Base-by-base conservation (phyloP, 345 rosid genomes). In the Laguncularia racemosa region DNA sequence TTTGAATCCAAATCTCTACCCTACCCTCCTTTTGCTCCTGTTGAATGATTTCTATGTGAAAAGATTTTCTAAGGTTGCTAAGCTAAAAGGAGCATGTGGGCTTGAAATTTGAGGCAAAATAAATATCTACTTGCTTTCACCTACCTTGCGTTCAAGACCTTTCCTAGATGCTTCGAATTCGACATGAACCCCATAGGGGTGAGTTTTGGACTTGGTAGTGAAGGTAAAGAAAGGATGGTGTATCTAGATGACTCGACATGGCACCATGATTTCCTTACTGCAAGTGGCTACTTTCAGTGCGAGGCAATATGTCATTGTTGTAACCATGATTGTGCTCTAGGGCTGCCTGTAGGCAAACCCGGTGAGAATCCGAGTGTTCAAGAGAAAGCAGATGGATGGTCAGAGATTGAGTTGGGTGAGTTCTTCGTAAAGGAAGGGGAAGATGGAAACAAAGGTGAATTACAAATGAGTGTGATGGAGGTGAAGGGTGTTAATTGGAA, bases 51-150 rank as follows among this genome's bases (percentile, higher is more conserved):
- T 9, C 60, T 47, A 10, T n/a, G 0, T 6, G 20, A 52, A 56
- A 55, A 74, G 78, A 53, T 74, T 70, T 57, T 33, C 48, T 20
- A 67, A 70, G 44, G 75, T 60, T n/a, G 78, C 72, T 0, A 48
- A 59, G 67, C 69, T 74, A 4, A 23, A 62, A 1, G 0, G 0
- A 2, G 75, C 70, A 12, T 66, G 67, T 11, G 63, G 70, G 75
- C 26, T 74, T 48, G 78, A 70, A 48, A 63, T 74, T 14, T 15
- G 52, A 13, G 75, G 79, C 53, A 74, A 50, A 38, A 70, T 74
- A 3, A 44, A 44, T 10, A 61, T 64, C 2, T 12, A 45, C 2
- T 52, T 52, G 60, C 33, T 77, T 53, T 77, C 81, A 14, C 69
- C 1, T 69, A 51, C 63, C 58, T 74, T 4, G 79, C 74, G 68